These are phyloP conservation scores for Basidiobolus meristosporus DNA, from an alignment of 371 early-diverging fungal species.

Conservation along the genomic window DNA sequence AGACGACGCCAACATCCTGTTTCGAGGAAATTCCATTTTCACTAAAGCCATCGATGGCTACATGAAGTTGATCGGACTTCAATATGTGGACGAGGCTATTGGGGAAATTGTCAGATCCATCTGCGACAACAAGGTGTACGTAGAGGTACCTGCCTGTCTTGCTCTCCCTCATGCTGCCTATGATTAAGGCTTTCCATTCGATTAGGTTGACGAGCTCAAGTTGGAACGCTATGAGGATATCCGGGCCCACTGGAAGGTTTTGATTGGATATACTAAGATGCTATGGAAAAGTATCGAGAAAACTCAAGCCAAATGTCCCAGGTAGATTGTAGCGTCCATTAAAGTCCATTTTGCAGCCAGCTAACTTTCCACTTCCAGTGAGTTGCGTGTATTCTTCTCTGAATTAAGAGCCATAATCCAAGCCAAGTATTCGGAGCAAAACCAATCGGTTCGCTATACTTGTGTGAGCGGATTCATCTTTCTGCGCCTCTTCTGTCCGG, in stretches of 20 bases:
- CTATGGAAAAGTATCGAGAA: constrained; percentile 23
- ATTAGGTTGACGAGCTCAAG: neutral
- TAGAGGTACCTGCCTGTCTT: constrained; percentile 46
- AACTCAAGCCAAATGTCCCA: constrained; percentile 14
- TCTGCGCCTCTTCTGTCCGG: constrained; percentile 68
- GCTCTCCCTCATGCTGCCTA: too few species aligned
- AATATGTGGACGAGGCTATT: constrained; percentile 48
- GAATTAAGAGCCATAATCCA: constrained; percentile 13
- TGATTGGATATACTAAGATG: constrained; percentile 12
- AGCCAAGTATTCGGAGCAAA: neutral
- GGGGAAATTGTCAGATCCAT: constrained; percentile 36
- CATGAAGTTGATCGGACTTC: constrained; percentile 54
- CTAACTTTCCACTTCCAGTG: constrained; percentile 4
- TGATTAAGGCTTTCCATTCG: too few species aligned
- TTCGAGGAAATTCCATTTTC: constrained; percentile 53
- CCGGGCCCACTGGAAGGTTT: constrained; percentile 18
- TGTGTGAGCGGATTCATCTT: constrained; percentile 69
- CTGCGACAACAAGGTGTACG: constrained; percentile 22
- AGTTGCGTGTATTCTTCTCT: constrained; percentile 24
- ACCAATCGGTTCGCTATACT: constrained; percentile 9
- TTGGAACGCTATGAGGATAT: constrained; percentile 8
- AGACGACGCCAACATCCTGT: constrained; percentile 11
- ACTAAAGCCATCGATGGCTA: constrained; percentile 66
- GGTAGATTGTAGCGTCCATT: constrained; percentile 1
- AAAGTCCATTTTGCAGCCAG: too few species aligned